Evolutionary conservation across 2,329 filamentous ascomycete genomes (phyloP), one percentile per base, ranked within the genome.

Genomic region (Fusarium veterinarium): DNA sequence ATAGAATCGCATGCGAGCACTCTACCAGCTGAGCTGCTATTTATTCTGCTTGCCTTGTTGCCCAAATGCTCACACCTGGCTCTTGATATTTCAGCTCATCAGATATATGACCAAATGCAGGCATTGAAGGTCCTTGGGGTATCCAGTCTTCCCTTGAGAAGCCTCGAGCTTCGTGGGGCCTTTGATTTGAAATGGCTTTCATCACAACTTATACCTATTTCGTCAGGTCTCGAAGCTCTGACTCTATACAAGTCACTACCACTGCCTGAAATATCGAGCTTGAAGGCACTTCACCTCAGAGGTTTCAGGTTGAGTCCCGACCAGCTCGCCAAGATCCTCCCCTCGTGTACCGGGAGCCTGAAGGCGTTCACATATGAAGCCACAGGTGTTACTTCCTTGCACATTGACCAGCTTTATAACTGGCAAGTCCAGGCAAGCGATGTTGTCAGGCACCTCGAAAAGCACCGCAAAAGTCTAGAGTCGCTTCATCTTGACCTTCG

Each of bases 401-500:
- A 49, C 31, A n/a, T 55, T n/a, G 55, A 67, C 35, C 19, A 41
- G 30, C 31, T 66, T 51, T 35, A 37, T 42, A 28, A 53, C 35
- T 28, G 35, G 23, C 49, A 53, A n/a, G 30, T 71, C 25, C 60
- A 59, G 35, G 59, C 65, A 52, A 49, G 38, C 23, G 42, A 70
- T 23, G 57, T 41, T 12, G 25, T 71, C 6, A 19, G 28, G 35
- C 41, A 33, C 17, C 72, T 74, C 20, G 35, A 56, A 31, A 53
- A 25, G 20, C 42, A 73, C 8, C 37, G 14, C 13, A 20, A 5
- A 40, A 71, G 33, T 23, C 52, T 75, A 20, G 46, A 55, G 35
- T 64, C 52, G n/a, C 41, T 75, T 30, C 45, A 64, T 40, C 58
- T 73, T 14, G 70, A 74, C 41, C 30, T 67, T 14, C 67, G 60